Base-by-base conservation (phyloP, 169 alveolate species). In the Ophryocystis elektroscirrha region DNA sequence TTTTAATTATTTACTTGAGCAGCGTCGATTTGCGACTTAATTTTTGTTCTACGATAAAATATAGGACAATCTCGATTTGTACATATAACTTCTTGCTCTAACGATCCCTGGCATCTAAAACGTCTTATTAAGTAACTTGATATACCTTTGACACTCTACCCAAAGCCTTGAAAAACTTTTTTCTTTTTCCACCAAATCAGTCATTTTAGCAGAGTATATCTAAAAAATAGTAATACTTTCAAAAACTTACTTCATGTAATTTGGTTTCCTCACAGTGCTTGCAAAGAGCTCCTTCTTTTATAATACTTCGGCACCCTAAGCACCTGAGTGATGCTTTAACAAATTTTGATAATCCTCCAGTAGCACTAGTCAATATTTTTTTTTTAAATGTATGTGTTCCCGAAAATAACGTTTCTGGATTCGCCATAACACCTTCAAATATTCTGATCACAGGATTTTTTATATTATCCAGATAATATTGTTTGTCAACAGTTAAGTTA, bases 11-110 rank as follows among this genome's bases (percentile, higher is more conserved):
- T n/a, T n/a, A n/a, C n/a, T n/a, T n/a, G n/a, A n/a, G n/a, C n/a
- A n/a, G n/a, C n/a, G n/a, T n/a, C n/a, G n/a, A n/a, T n/a, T n/a
- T n/a, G n/a, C n/a, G n/a, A n/a, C n/a, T n/a, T n/a, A n/a, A 87
- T 87, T 59, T 89, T 87, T 23, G 83, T 89, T 53, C 98, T 67
- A 47, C 92, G 79, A 68, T 89, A 93, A 69, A 87, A 93, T 35
- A 93, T 89, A 7, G 97, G 97, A 47, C 99, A 93, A 62, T 93
- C 99, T 48, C 95, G 73, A 64, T 85, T 85, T 41, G 83, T 74
- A 65, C 99, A 93, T 30, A 89, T 76, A 37, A 93, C 91, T 35
- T 84, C 96, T 57, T 82, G 88, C 51, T 79, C 85, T 23, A 86
- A 68, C 41, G 89, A 81, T 0, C 95, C 96, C 70, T 93, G 89